Evolutionary conservation across 768 basidiomycete species (phyloP).

Genomic region (Psilocybe subaeruginosa): DNA sequence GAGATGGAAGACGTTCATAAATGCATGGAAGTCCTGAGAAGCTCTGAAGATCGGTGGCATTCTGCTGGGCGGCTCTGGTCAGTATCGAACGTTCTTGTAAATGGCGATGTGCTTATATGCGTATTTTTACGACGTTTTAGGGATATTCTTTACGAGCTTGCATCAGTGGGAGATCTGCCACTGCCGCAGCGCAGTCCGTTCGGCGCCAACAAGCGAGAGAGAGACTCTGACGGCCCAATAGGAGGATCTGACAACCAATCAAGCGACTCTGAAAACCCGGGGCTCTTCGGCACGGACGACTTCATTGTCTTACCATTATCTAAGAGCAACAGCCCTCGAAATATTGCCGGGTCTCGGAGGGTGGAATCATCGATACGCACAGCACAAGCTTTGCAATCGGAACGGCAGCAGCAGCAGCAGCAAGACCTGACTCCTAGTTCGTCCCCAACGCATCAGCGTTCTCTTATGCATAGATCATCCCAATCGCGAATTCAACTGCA

Average conservation of each 20-base stretch:
- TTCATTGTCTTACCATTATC: not conserved
- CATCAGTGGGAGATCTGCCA: constrained; percentile 71
- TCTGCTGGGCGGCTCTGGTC: constrained; percentile 50
- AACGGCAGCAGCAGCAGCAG: not conserved
- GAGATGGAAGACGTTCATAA: constrained; percentile 70
- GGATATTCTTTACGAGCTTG: constrained; percentile 76
- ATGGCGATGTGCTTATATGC: not conserved
- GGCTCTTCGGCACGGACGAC: not conserved
- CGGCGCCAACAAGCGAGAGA: constrained; percentile 59
- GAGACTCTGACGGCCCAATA: constrained; percentile 56
- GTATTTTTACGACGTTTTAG: constrained; percentile 32
- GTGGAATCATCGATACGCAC: constrained; percentile 15
- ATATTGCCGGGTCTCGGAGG: constrained; percentile 40
- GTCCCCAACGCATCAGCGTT: not conserved
- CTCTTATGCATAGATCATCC: not conserved
- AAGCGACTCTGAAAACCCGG: constrained; percentile 2
- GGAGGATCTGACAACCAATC: constrained; percentile 14
- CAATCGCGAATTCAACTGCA: not conserved
- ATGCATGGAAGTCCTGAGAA: constrained; percentile 57
- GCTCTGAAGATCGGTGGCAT: constrained; percentile 45
- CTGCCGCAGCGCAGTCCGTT: constrained; percentile 60
- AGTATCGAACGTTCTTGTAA: not conserved
- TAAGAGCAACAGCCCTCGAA: not conserved
- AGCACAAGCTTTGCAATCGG: not conserved
- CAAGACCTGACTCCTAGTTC: not conserved